phyloP scores from a whole-genome alignment of 2,329 filamentous ascomycete species.

The Chrysosporium keratinophilum region DNA sequence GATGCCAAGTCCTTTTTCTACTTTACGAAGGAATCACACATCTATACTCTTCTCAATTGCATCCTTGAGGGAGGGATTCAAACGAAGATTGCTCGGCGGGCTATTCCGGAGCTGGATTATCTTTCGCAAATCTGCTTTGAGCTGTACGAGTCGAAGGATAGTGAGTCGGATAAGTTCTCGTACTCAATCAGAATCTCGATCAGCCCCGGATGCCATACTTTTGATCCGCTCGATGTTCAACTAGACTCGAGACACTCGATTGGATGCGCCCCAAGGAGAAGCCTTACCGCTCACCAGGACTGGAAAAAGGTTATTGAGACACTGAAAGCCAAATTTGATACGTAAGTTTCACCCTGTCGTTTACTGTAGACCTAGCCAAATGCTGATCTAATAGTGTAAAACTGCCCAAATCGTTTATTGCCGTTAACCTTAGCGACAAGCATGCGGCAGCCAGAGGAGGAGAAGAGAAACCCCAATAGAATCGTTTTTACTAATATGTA shows the following conservation, averaged over 20 bases:
- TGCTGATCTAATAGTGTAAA: conserved; percentile 34
- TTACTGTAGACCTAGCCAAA: neutral
- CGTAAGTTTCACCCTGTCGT: conserved; percentile 47
- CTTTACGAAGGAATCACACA: conserved; percentile 98
- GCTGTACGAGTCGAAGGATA: conserved; percentile 87
- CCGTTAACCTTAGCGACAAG: conserved; percentile 43
- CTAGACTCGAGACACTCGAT: conserved; percentile 95
- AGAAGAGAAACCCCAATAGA: conserved; percentile 3
- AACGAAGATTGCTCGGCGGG: conserved; percentile 90
- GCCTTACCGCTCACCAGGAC: conserved; percentile 79
- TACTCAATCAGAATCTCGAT: conserved; percentile 96
- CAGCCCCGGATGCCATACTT: conserved; percentile 89
- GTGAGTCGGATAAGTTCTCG: conserved; percentile 65
- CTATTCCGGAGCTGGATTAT: conserved; percentile 94
- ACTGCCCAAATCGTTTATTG: conserved; percentile 42
- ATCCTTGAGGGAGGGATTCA: conserved; percentile 94
- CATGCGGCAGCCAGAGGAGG: conserved; percentile 24
- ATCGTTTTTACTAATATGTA: neutral
- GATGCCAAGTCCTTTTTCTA: conserved; percentile 96
- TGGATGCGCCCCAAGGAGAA: conserved; percentile 79
- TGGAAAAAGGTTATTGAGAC: conserved; percentile 98
- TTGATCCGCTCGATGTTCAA: conserved; percentile 91
- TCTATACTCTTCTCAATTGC: conserved; percentile 95
- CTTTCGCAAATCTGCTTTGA: conserved; percentile 97
- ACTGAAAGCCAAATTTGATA: conserved; percentile 85